Conservation (phyloP, 208 protist genomes). For the Angomonas deanei region DNA sequence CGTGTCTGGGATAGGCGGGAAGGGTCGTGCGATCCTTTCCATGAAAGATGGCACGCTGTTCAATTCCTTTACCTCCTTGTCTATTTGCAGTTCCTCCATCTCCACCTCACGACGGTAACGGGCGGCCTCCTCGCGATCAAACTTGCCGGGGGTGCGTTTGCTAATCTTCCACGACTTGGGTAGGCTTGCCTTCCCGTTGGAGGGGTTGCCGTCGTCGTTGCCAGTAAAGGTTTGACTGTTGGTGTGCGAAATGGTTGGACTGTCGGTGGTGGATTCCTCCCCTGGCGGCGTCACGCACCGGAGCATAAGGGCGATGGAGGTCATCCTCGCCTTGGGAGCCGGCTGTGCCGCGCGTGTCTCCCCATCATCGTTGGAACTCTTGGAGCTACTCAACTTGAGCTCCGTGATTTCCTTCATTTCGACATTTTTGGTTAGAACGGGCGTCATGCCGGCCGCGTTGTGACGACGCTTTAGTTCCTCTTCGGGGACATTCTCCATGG, state of each 20-base stretch:
- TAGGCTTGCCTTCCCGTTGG: neutral
- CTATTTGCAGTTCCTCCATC: neutral
- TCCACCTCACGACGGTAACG: neutral
- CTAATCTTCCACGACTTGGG: conserved; percentile 2
- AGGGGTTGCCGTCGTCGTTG: neutral
- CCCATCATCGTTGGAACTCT: neutral
- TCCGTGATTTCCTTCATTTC: neutral
- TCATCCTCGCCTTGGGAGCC: neutral
- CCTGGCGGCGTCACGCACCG: no score
- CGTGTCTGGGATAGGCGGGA: neutral
- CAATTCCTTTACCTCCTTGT: neutral
- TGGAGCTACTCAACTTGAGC: neutral
- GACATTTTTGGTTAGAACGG: neutral
- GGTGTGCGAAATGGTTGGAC: neutral
- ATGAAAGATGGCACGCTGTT: neutral
- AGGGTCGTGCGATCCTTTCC: neutral
- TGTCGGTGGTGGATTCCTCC: neutral
- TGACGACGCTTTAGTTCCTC: neutral
- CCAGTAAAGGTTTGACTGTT: neutral
- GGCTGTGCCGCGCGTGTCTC: neutral
- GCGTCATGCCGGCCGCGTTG: neutral
- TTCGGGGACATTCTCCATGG: neutral
- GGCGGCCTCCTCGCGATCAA: neutral
- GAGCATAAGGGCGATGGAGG: neutral
- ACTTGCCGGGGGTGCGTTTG: neutral